phyloP scores from a whole-genome alignment of 129 eudicot species.

The Lonicera japonica region DNA sequence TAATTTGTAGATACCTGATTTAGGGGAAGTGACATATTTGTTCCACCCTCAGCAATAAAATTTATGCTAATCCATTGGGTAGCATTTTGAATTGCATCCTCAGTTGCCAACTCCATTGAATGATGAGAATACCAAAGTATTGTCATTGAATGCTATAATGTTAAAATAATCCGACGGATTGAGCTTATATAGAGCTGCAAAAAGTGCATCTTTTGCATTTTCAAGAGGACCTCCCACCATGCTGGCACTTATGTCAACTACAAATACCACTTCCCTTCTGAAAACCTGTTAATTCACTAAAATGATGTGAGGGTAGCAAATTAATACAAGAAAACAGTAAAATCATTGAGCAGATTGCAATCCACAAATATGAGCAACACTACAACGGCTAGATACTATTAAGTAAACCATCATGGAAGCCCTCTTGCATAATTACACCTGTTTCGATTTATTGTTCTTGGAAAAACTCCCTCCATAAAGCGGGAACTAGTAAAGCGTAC shows the following conservation, averaged over 20 bases:
- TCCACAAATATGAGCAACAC: not conserved
- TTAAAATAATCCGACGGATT: conserved; percentile 53
- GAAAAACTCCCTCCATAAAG: too few species aligned
- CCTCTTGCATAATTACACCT: not conserved
- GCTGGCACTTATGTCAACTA: conserved; percentile 80
- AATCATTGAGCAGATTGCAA: not conserved
- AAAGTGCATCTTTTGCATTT: conserved; percentile 51
- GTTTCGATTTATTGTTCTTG: too few species aligned
- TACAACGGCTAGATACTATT: not conserved
- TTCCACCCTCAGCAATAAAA: conserved; percentile 58
- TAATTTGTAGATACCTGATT: conserved; percentile 40
- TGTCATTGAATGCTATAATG: conserved; percentile 58
- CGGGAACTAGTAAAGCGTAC: too few species aligned
- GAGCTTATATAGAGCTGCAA: conserved; percentile 40
- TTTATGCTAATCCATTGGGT: conserved; percentile 55
- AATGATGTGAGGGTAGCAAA: conserved; percentile 3
- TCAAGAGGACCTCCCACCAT: conserved; percentile 70
- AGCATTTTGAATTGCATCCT: conserved; percentile 54
- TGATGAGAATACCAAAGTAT: conserved; percentile 40
- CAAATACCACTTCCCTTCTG: conserved; percentile 58
- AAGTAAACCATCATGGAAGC: not conserved
- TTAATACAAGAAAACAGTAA: not conserved
- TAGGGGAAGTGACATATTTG: conserved; percentile 63
- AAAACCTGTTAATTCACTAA: conserved; percentile 38
- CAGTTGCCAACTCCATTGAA: conserved; percentile 54